Evolutionary conservation across 1,139 yeast species (phyloP), one percentile per base, ranked within the genome.

Genomic region (Ogataea hybrid): DNA sequence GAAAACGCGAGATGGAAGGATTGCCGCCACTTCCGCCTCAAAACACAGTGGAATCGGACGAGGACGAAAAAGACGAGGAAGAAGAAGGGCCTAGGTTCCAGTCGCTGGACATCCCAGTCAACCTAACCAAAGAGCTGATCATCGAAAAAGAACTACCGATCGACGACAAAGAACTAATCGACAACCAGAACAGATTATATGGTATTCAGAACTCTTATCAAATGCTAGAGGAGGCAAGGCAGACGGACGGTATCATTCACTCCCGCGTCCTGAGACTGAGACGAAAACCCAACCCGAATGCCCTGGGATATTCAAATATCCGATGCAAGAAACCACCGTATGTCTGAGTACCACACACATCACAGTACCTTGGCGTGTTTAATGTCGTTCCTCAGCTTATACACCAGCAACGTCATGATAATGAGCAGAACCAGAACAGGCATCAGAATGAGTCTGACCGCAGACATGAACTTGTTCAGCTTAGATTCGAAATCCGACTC

Each of bases 281-380:
- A 47, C 63, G 71, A 44, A 58, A 56, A 32, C 73, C 77, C 2
- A 73, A 72, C 53, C 70, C 77, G 6, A 75, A 75, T 50, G 63
- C 67, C 35, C 35, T 69, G n/a, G 72, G 70, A 1, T 59, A 68
- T 48, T 62, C 70, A 2, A 72, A 71, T 46, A 67, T 73, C 8
- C 58, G 61, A 35, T 65, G 67, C 4, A 60, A 63, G 28, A 68
- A 62, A 48, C 74, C 78, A 9, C 69, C 74, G 3, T 73, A 70
- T 51, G 56, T 56, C 25, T 39, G 14, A 48, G 37, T 12, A 8
- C 6, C n/a, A n/a, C 8, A 32, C 20, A n/a, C 17, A 17, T 23
- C 27, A 76, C 47, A 77, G 67, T 37, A 77, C 64, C 52, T 77
- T 77, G 7, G 79, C 65, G 56, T 76, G 82, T 52, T 75, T 76